Base-by-base conservation (phyloP, 129 eudicot species). In the Flaveria sonorensis region DNA sequence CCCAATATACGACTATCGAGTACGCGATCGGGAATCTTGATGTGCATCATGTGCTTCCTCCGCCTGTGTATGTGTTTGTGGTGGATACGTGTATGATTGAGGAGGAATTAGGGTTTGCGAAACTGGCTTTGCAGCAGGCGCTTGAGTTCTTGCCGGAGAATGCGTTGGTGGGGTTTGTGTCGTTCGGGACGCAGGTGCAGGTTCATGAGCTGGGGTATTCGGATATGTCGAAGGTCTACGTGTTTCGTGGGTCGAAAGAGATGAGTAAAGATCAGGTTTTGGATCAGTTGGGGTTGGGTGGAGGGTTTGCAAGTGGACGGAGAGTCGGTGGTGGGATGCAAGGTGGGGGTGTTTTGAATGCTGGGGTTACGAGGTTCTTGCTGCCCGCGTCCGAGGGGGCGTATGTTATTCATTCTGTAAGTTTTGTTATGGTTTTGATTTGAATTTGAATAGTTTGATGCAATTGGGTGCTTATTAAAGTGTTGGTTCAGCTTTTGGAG, bases 301-400 rank as follows among this genome's bases (percentile, higher is more conserved):
- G 60, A 26, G 81, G 81, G 16, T 66, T 66, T 76, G 39, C 82
- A 13, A 73, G 68, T 45, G 91, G 82, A 10, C 71, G 89, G 84
- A 83, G 86, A 71, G 53, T 81, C 30, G 79, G 85, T 24, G 89
- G 81, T 20, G 82, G 75, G 7, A 82, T 57, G 7, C 86, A 71
- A 42, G 83, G 77, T 62, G 90, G 85, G 11, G 90, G 87, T 36
- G 65, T 53, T 51, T 75, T 77, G 3, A 73, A 53, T 79, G 50
- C 80, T 3, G 97, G 96, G 46, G 72, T 91, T 56, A 62, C 85
- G 12, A 78, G 97, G 77, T 94, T 94, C 62, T 80, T 94, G 74
- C 74, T 94, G 83, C 97, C 97, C 5, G 97, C 98, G 36, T 91
- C 98, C 4, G 97, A 94, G 51, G 93, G 97, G 52, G 97, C 93